These are phyloP conservation scores for Nannochloris sp. DNA, from an alignment of 139 green algal species.

Conservation along the genomic window DNA sequence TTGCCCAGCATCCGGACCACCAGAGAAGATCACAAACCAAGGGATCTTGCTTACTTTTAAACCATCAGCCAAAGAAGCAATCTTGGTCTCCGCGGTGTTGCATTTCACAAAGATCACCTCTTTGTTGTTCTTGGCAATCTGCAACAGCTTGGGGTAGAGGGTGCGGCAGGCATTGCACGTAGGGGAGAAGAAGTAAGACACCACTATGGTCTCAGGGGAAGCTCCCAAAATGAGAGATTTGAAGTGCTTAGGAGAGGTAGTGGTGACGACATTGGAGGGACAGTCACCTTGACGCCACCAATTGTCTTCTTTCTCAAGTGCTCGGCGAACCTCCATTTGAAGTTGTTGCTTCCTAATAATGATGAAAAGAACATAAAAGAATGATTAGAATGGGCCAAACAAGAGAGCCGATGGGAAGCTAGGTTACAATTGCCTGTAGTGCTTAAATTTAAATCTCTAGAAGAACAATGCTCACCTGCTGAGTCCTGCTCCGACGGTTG, in stretches of 20 bases:
- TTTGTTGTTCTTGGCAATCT: constrained; percentile 42
- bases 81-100: constrained; percentile 10
- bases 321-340: neutral
- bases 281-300: neutral
- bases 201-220: constrained; percentile 5
- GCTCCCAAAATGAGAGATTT: constrained; percentile 7
- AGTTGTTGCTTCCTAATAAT: constrained; percentile 10
- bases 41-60: constrained; percentile 44
- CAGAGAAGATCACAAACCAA: constrained; percentile 40
- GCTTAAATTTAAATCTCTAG: too few relatives aligned
- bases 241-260: constrained; percentile 2
- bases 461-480: too few relatives aligned
- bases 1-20: constrained; percentile 8
- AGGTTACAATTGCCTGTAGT: too few relatives aligned
- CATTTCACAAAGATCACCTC: constrained; percentile 57
- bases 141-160: constrained; percentile 47
- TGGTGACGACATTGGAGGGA: constrained; percentile 17
- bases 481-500: too few relatives aligned
- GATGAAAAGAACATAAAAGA: too few relatives aligned
- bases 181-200: constrained; percentile 51
- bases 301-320: constrained; percentile 5
- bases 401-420: too few relatives aligned
- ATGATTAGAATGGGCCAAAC: too few relatives aligned
- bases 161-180: constrained; percentile 30
- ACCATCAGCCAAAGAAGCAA: constrained; percentile 33